Evolutionary conservation across 495 filamentous ascomycete species (phyloP).

Genomic region (Gamarada debralockiae): DNA sequence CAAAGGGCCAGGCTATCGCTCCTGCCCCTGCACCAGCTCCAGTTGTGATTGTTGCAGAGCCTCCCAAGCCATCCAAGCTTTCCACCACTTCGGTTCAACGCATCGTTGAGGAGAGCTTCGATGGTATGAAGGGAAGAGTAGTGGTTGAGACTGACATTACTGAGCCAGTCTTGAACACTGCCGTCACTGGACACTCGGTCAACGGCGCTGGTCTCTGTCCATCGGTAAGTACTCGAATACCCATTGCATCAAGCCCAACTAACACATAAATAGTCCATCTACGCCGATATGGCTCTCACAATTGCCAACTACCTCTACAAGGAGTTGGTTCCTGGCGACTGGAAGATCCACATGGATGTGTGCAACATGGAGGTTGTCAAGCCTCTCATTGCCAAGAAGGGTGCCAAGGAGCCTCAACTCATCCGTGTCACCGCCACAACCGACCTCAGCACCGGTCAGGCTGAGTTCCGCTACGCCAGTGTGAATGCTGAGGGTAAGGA

Average conservation of each 20-base stretch:
- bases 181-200: constrained; percentile 64
- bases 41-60: constrained; percentile 31
- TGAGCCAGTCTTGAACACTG: constrained; percentile 48
- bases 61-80: constrained; percentile 40
- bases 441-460: not conserved
- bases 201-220: constrained; percentile 48
- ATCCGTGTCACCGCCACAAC: not conserved
- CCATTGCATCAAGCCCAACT: not conserved
- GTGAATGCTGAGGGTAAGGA: constrained; percentile 4
- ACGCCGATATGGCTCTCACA: constrained; percentile 74
- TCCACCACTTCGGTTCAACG: constrained; percentile 40
- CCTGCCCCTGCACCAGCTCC: constrained; percentile 23
- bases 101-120: constrained; percentile 51
- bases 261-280: constrained; percentile 40
- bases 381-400: constrained; percentile 59
- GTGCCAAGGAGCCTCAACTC: constrained; percentile 23
- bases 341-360: constrained; percentile 52
- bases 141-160: constrained; percentile 63
- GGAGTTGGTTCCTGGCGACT: constrained; percentile 46
- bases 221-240: constrained; percentile 23
- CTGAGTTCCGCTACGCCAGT: not conserved
- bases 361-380: constrained; percentile 64
- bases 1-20: constrained; percentile 65
- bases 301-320: constrained; percentile 63
- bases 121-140: constrained; percentile 48